Conservation (phyloP, 768 basidiomycete species). For the Lactarius sanguifluus region DNA sequence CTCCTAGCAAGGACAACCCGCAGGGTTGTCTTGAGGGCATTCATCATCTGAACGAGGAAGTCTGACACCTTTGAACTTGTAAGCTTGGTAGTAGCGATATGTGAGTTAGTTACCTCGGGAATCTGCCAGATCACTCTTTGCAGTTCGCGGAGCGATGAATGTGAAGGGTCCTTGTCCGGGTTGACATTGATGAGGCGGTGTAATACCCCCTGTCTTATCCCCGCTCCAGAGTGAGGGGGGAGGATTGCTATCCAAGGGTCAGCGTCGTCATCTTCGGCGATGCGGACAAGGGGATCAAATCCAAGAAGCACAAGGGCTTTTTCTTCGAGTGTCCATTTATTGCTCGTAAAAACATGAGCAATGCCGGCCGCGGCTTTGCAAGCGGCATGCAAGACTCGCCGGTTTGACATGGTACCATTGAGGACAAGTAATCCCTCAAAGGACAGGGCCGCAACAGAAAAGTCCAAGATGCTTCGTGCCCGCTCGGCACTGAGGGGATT, state of each 20-base stretch:
- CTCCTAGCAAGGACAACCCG: conserved; percentile 38
- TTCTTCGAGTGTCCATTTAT: conserved; percentile 61
- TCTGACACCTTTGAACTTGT: conserved; percentile 52
- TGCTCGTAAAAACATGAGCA: conserved; percentile 41
- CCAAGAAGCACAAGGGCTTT: conserved; percentile 62
- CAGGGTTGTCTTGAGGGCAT: conserved; percentile 45
- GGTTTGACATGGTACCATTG: conserved; percentile 63
- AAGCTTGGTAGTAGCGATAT: conserved; percentile 1
- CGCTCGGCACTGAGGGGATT: conserved; percentile 56
- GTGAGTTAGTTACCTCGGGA: conserved; percentile 53
- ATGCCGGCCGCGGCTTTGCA: conserved; percentile 50
- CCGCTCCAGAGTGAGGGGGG: conserved; percentile 47
- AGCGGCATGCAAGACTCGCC: conserved; percentile 61
- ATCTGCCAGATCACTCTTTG: conserved; percentile 66
- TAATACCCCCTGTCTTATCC: conserved; percentile 61
- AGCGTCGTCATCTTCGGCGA: conserved; percentile 34
- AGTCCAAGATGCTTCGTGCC: conserved; percentile 66
- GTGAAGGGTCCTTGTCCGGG: conserved; percentile 19
- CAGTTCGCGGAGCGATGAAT: conserved; percentile 41
- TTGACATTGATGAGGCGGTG: conserved; percentile 35
- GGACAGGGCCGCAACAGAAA: conserved; percentile 59
- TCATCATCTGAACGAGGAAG: conserved; percentile 37
- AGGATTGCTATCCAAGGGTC: conserved; percentile 50
- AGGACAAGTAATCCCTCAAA: conserved; percentile 67
- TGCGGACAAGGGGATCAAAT: conserved; percentile 62